Evolutionary conservation across 192 early-diverging fungal species (phyloP).

Genomic region (Chytriomyces hyalinus): DNA sequence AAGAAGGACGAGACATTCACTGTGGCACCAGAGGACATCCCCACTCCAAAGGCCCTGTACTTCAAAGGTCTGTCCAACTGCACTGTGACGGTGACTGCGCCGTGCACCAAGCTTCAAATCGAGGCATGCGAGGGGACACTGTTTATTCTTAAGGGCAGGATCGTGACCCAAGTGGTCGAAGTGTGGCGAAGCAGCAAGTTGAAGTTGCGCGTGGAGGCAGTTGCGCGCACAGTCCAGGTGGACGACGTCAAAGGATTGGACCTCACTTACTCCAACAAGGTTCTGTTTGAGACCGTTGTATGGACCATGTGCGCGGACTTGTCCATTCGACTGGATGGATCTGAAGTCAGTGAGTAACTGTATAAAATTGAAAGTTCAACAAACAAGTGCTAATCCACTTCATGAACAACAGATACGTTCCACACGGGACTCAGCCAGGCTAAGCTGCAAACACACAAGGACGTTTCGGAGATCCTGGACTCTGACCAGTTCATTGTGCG

Average conservation of each 20-base stretch:
- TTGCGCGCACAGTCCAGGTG: conserved; percentile 16
- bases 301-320: conserved; percentile 4
- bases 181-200: conserved; percentile 1
- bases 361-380: neutral
- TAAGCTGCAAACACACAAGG: neutral
- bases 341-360: neutral
- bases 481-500: conserved; percentile 37
- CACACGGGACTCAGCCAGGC: neutral
- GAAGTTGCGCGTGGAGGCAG: neutral
- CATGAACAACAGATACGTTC: neutral
- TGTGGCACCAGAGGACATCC: neutral
- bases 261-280: neutral
- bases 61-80: conserved; percentile 8
- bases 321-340: neutral
- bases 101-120: conserved; percentile 21
- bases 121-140: conserved; percentile 15
- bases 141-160: neutral
- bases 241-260: neutral
- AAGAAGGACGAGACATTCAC: conserved; percentile 1
- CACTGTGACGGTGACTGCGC: neutral
- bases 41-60: conserved; percentile 11
- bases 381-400: neutral
- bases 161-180: conserved; percentile 29
- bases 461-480: neutral
- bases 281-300: conserved; percentile 20